Base-by-base conservation (phyloP, 495 filamentous ascomycete genomes). In the Talaromyces liani region DNA sequence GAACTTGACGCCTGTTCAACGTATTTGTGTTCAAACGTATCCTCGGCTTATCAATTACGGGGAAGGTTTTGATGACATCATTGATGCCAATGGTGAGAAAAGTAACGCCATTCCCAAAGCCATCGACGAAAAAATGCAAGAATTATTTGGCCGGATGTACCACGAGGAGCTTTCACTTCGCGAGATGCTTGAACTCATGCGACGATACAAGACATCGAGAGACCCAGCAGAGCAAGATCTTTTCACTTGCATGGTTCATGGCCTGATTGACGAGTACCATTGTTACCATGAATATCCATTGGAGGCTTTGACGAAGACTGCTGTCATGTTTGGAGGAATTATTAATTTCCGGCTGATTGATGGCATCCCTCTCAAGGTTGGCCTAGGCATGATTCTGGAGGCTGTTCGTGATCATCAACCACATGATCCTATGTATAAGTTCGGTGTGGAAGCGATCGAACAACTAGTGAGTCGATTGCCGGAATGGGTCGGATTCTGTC, bases 171-270 rank as follows among this genome's bases (percentile, higher is more conserved):
- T 90, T 25, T 87, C 93, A 41, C 86, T 96, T 58, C 82, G 88
- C 31, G 83, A 89, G 63, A 86, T 98, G 67, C 85, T 98, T 62
- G 85, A 90, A 62, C 82, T 88, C 55, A 86, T 99, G 66, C 85
- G 89, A 65, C 79, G 82, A 49, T 93, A 94, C 76, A 97, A 97
- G 75, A 84, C 84, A 41, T 98, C 95, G 0, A 82, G 84, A 25
- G 89, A 94, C 60, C 85, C 91, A 2, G 77, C 84, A 14, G 91
- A 96, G 60, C 92, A 96, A 71, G 94, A 99, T 69, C 80, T 96
- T 4, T 99, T 98, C 71, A 91, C 93, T 12, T 97, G 93, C 74
- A 98, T 99, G 94, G 92, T 99, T 33, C 93, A 97, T 67, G 94
- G 94, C 0, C 80, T 99, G 8, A 97, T 98, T 67, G 94, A 99